A percentile compares a stretch with the other conserved stretches of the same genome.
These are phyloP conservation scores for Kuraishia borneana DNA, from an alignment of 805 yeast genomes.

Conservation along the genomic window DNA sequence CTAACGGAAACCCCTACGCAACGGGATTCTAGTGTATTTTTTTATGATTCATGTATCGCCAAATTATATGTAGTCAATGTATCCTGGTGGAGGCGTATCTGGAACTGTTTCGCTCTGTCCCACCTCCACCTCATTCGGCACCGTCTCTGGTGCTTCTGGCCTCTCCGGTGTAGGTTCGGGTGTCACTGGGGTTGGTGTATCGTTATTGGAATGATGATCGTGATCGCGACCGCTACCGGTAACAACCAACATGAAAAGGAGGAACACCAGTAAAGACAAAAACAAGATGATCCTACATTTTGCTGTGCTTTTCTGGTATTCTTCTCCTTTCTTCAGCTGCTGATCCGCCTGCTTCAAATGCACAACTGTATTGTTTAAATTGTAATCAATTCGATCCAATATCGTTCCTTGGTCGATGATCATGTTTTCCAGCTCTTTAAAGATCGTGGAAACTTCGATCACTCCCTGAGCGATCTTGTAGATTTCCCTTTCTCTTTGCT, in stretches of 20 bases:
- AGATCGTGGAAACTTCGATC: slow-evolving; percentile 83
- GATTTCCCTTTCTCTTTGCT: slow-evolving; percentile 82
- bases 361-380: slow-evolving; percentile 67
- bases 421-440: slow-evolving; percentile 84
- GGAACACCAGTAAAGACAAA: slow-evolving; percentile 57
- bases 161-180: too few species aligned
- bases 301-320: slow-evolving; percentile 78
- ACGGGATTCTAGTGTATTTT: too few species aligned
- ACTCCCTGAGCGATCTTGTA: slow-evolving; percentile 90
- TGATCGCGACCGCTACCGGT: slow-evolving; percentile 41
- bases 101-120: too few species aligned
- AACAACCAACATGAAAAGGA: slow-evolving; percentile 58
- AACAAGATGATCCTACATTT: slow-evolving; percentile 83
- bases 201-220: slow-evolving; percentile 13
- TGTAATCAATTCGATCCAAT: slow-evolving; percentile 88
- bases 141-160: too few species aligned
- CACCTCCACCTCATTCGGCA: too few species aligned
- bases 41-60: too few species aligned
- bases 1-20: background rate
- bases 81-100: too few species aligned
- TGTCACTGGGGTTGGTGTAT: too few species aligned
- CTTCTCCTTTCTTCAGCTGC: slow-evolving; percentile 66
- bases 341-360: slow-evolving; percentile 69
- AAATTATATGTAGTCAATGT: too few species aligned
- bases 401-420: slow-evolving; percentile 94